Evolutionary conservation across 257 asterid species (phyloP), one percentile per base, ranked within the genome.

Genomic region (Echium plantagineum): DNA sequence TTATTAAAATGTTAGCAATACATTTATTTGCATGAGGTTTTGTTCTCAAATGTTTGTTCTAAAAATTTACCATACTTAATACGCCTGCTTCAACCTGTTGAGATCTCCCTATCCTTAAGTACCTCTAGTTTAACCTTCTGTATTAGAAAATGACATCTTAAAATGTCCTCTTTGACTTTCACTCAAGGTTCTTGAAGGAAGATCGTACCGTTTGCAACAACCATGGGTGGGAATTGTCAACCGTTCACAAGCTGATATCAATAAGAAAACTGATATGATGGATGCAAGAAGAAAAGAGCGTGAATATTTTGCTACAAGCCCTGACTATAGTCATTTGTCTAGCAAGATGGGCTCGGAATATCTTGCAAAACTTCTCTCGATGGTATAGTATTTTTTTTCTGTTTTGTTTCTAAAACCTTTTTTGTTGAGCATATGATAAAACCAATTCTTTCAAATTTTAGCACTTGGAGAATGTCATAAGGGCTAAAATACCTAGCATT

Each of bases 221-320:
- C 95, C 97, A 52, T 89, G 97, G 97, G 97, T 89, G 68, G 97
- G 97, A 64, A 66, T 89, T 52, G 97, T 89, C 58, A 89, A 89
- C 63, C 89, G 97, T 53, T 89, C 97, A 51, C 97, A 89, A 65
- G 95, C 89, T 52, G 97, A 89, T 72, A 89, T 89, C 72, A 89
- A 89, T 66, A 89, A 68, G 70, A 86, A 78, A 58, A 69, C 78
- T 51, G 97, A 84, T 62, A 86, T 89, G 97, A 75, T 72, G 21
- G 73, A 67, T 69, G 86, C 95, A 26, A 79, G 95, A 74, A 69
- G 78, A 63, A 86, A 73, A 56, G 97, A 89, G 68, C 95, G 86
- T 0, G 97, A 89, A 60, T 89, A 89, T 71, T 89, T 89, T 71
- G 86, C 86, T 32, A 70, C 94, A 47, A 89, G 94, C 71, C 90